phyloP scores from a whole-genome alignment of 371 early-diverging fungal species.

The Rhizopus delemar region DNA sequence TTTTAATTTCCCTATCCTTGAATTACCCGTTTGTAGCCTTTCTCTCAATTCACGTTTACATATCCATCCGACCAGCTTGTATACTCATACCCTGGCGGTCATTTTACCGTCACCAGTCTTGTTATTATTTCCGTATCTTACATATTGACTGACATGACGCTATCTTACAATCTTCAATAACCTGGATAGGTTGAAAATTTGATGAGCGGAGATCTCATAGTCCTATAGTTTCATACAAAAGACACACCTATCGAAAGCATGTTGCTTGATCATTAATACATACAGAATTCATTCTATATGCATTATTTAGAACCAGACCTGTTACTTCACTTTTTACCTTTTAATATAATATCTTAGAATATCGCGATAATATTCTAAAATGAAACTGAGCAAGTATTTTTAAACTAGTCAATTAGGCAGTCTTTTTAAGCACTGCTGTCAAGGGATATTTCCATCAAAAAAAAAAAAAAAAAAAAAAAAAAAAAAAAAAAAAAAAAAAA shows the following conservation, averaged over 20 bases:
- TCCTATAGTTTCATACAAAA: slow-evolving; percentile 84
- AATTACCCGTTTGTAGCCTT: slow-evolving; percentile 77
- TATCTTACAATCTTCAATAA: slow-evolving; percentile 89
- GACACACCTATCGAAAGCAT: slow-evolving; percentile 79
- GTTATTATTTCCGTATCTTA: slow-evolving; percentile 73
- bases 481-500: slow-evolving; percentile 52
- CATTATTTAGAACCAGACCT: no score
- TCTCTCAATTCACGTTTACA: slow-evolving; percentile 73
- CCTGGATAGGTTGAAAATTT: slow-evolving; percentile 75
- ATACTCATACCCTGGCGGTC: neutral
- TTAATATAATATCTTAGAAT: no score
- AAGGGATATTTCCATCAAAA: slow-evolving; percentile 80
- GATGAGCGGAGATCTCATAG: slow-evolving; percentile 86
- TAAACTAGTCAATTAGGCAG: no score
- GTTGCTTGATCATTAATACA: slow-evolving; percentile 79
- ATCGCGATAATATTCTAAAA: no score
- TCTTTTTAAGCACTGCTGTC: slow-evolving; percentile 78
- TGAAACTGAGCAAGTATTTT: no score
- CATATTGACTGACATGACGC: slow-evolving; percentile 77
- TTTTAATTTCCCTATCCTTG: slow-evolving; percentile 71
- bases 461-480: slow-evolving; percentile 47
- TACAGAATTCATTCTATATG: slow-evolving; percentile 78
- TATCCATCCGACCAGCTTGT: neutral
- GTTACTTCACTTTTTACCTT: no score
- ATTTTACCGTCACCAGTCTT: slow-evolving; percentile 47